Conservation (phyloP, 805 yeast species). For the Candida qinlingensis region DNA sequence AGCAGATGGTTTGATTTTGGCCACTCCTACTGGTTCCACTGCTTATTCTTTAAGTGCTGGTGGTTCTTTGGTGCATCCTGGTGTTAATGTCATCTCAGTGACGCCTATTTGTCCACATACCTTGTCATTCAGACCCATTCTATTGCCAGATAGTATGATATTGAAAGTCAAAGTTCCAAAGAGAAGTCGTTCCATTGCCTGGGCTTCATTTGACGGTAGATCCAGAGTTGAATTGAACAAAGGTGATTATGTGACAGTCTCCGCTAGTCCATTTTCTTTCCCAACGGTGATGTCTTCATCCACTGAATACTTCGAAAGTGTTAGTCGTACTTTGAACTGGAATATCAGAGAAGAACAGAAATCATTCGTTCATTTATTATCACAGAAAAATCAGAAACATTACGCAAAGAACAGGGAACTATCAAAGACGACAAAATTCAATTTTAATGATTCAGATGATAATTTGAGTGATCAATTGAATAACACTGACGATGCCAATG, state of each 20-base stretch:
- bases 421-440: conserved; percentile 22
- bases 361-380: conserved; percentile 60
- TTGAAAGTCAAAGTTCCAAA: conserved; percentile 79
- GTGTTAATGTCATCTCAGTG: conserved; percentile 84
- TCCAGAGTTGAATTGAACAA: conserved; percentile 71
- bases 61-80: conserved; percentile 91
- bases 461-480: conserved; percentile 13
- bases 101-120: conserved; percentile 98
- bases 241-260: conserved; percentile 82
- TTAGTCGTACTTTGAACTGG: conserved; percentile 87
- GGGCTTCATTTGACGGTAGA: conserved; percentile 96
- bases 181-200: conserved; percentile 82
- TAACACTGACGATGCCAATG: conserved; percentile 14
- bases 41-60: conserved; percentile 95
- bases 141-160: conserved; percentile 89
- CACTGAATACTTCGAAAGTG: conserved; percentile 78
- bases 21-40: conserved; percentile 95
- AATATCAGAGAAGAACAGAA: conserved; percentile 86
- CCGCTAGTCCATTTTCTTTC: conserved; percentile 87
- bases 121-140: conserved; percentile 83
- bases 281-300: conserved; percentile 80
- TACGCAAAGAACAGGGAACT: conserved; percentile 28
- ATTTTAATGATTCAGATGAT: conserved; percentile 21
- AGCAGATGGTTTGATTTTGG: conserved; percentile 89
- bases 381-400: conserved; percentile 49